These are phyloP conservation scores for Beauveria rudraprayagi DNA, from an alignment of 2,329 filamentous ascomycete species.

Conservation along the genomic window DNA sequence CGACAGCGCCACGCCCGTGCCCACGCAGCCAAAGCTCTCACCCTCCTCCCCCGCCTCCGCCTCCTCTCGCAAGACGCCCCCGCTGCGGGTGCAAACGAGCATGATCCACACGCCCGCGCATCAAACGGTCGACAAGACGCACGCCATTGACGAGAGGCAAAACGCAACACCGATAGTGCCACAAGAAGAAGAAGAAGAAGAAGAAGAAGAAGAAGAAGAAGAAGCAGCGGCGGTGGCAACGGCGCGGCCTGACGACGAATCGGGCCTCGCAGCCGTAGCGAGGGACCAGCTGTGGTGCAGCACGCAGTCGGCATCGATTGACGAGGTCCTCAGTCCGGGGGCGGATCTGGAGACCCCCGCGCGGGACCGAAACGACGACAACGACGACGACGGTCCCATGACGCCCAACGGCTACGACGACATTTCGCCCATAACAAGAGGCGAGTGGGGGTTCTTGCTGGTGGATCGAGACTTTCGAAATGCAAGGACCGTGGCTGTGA, in stretches of 20 bases:
- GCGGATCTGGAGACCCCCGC: slow-evolving; percentile 11
- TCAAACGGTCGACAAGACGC: background rate
- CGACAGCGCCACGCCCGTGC: background rate
- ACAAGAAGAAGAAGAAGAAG: background rate
- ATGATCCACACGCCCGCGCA: slow-evolving; percentile 23
- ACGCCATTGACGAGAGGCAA: background rate
- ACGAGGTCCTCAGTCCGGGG: slow-evolving; percentile 31
- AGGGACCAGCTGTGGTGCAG: slow-evolving; percentile 26
- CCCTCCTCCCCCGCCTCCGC: background rate
- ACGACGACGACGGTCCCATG: slow-evolving; percentile 27
- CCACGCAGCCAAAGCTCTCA: background rate
- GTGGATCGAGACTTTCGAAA: slow-evolving; percentile 36
- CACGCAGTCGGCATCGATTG: slow-evolving; percentile 30
- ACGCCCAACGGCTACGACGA: slow-evolving; percentile 55
- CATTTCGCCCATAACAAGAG: slow-evolving; percentile 53
- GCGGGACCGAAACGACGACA: background rate
- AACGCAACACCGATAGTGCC: background rate
- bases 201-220: background rate
- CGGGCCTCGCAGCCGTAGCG: slow-evolving; percentile 30
- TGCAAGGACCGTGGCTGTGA: slow-evolving; percentile 41
- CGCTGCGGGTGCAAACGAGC: slow-evolving; percentile 36
- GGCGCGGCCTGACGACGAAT: slow-evolving; percentile 18
- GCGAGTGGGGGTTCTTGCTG: slow-evolving; percentile 56
- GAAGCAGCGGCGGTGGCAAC: background rate
- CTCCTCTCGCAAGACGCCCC: slow-evolving; percentile 15